A percentile compares a stretch with the other conserved stretches of the same genome.
These are phyloP conservation scores for Purshia tridentata DNA, from an alignment of 306 rosid species.

Conservation along the genomic window DNA sequence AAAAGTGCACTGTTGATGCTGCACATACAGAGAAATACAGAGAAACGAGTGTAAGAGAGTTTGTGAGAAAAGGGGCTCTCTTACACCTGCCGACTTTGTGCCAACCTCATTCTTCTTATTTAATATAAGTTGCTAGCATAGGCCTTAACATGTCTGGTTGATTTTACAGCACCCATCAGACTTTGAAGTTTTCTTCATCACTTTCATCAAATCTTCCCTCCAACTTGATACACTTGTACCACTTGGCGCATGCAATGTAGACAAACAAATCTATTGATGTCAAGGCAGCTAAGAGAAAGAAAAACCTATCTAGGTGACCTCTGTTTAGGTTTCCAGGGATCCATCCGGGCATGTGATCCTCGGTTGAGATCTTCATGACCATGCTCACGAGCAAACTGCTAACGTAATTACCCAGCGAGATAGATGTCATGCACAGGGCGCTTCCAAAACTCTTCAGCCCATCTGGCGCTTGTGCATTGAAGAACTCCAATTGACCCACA, in stretches of 20 bases:
- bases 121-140: conserved; percentile 34
- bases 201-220: conserved; percentile 53
- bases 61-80: conserved; percentile 35
- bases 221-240: conserved; percentile 86
- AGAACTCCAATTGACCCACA: conserved; percentile 94
- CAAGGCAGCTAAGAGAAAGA: conserved; percentile 88
- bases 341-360: conserved; percentile 94
- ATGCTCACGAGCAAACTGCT: conserved; percentile 86
- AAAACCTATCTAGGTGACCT: conserved; percentile 92
- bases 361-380: conserved; percentile 94
- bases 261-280: conserved; percentile 70
- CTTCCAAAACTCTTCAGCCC: conserved; percentile 97
- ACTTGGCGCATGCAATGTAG: conserved; percentile 75
- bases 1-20: conserved; percentile 21
- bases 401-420: conserved; percentile 93
- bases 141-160: conserved; percentile 32
- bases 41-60: conserved; percentile 33
- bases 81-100: conserved; percentile 27
- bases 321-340: conserved; percentile 95
- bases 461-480: conserved; percentile 97
- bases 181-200: conserved; percentile 42
- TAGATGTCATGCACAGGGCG: conserved; percentile 96
- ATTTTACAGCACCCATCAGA: conserved; percentile 33
- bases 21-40: conserved; percentile 4
- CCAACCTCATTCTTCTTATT: conserved; percentile 58